Evolutionary conservation across 2,329 filamentous ascomycete genomes (phyloP).

Genomic region (Penicillium italicum): DNA sequence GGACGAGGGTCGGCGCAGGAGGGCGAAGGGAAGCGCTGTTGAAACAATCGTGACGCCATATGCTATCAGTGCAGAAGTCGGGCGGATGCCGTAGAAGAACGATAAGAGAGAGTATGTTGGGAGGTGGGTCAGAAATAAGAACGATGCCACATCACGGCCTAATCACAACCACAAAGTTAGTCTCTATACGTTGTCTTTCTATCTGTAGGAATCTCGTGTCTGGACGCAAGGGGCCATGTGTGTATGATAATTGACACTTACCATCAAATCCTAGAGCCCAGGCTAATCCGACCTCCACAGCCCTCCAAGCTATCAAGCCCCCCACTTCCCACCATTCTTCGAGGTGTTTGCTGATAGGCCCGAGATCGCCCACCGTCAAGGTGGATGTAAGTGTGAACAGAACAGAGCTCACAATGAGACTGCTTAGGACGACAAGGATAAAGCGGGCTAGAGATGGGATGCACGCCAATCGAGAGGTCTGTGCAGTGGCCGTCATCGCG

Average conservation of each 20-base stretch:
- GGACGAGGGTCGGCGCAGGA: conserved; percentile 65
- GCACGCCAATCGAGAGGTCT: conserved; percentile 21
- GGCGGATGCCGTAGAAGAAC: conserved; percentile 71
- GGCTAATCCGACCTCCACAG: conserved; percentile 63
- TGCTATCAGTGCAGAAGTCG: conserved; percentile 57
- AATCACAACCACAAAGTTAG: conserved; percentile 4
- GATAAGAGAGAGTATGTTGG: conserved; percentile 72
- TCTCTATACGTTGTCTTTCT: not conserved
- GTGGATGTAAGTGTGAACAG: conserved; percentile 62
- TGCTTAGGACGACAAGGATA: conserved; percentile 47
- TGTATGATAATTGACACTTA: conserved; percentile 22
- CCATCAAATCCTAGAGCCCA: conserved; percentile 72
- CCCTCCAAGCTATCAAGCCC: conserved; percentile 55
- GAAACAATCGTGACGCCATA: conserved; percentile 67
- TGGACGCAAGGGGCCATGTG: not conserved
- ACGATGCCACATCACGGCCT: conserved; percentile 63
- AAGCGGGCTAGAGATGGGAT: conserved; percentile 42
- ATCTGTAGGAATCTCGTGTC: not conserved
- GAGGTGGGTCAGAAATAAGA: conserved; percentile 68
- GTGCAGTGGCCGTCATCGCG: conserved; percentile 12
- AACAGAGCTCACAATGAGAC: conserved; percentile 60
- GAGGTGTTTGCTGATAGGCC: conserved; percentile 60
- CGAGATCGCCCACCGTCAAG: conserved; percentile 63
- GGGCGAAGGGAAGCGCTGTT: conserved; percentile 67
- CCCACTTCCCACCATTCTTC: conserved; percentile 61